A percentile compares a stretch with the other conserved stretches of the same genome.
Conservation (phyloP, 2,329 filamentous ascomycete species). For the Hirsutella thompsonii region DNA sequence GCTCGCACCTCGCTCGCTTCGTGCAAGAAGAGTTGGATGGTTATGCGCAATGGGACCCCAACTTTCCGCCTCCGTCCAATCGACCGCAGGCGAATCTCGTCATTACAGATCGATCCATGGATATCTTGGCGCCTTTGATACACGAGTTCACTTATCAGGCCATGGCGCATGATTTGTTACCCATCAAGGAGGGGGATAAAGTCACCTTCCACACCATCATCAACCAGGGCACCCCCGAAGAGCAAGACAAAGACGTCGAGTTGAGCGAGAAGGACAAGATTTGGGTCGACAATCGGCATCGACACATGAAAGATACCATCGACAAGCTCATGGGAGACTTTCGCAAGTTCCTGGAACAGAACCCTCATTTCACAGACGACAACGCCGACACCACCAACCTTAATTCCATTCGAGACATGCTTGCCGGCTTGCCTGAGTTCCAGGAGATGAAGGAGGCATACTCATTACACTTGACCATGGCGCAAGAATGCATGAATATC, state of each 20-base stretch:
- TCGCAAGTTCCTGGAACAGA: conserved; percentile 77
- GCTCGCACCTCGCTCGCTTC: conserved; percentile 77
- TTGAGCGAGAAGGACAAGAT: conserved; percentile 84
- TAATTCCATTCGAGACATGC: conserved; percentile 92
- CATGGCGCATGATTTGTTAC: conserved; percentile 89
- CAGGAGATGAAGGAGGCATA: conserved; percentile 93
- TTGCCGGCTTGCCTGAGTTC: conserved; percentile 87
- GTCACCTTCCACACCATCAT: conserved; percentile 70
- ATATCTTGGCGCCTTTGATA: conserved; percentile 72
- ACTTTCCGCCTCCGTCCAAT: conserved; percentile 69
- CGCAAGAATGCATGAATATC: conserved; percentile 89
- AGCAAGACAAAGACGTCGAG: conserved; percentile 81
- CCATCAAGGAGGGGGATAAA: conserved; percentile 80
- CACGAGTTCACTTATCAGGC: conserved; percentile 98
- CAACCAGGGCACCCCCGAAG: conserved; percentile 57
- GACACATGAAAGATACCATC: conserved; percentile 96
- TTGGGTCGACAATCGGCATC: conserved; percentile 89
- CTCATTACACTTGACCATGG: conserved; percentile 90
- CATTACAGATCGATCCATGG: conserved; percentile 87
- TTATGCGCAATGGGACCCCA: conserved; percentile 71
- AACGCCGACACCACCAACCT: conserved; percentile 59
- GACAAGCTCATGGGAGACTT: conserved; percentile 89
- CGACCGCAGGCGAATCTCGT: conserved; percentile 73
- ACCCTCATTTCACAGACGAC: conserved; percentile 80
- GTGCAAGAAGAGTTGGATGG: conserved; percentile 84